Evolutionary conservation across 2,329 filamentous ascomycete species (phyloP), one percentile per base, ranked within the genome.

Genomic region (Amylocarpus encephaloides): DNA sequence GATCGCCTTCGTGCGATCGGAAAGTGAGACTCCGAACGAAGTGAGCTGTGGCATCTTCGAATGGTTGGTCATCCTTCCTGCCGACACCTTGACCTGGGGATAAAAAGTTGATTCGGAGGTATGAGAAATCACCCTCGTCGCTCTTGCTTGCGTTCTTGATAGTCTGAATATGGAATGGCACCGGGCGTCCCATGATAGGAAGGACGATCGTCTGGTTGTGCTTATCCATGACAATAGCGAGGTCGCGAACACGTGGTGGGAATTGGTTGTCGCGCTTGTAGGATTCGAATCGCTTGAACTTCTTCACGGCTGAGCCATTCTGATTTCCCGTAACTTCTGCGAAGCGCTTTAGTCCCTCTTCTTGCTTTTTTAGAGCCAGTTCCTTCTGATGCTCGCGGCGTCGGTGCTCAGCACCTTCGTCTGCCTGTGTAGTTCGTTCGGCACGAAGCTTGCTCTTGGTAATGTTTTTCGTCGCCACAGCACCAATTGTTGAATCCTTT

Each of bases 91-190:
- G 93, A 44, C 93, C 93, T 6, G 94, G 93, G 2, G 92, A 96
- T 11, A 98, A 76, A 67, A 98, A 95, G 72, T 98, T 98, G 75
- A 98, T 92, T 57, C 94, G 85, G 32, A 98, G 75, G 66, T 93
- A 97, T 0, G 90, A 86, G 71, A 89, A 96, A 56, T 95, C 91
- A 43, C 88, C 88, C 68, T 98, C 93, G 57, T 95, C 91, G 59
- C 89, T 97, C 70, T 95, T 95, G 72, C 92, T 97, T 18, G 92
- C 93, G 66, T 97, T 98, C 71, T 98, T 98, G 77, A 98, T 95
- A 2, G 94, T 97, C 68, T 84, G 85, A 62, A 98, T 97, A 68
- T 98, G 94, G 74, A 97, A 98, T 0, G 93, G 93, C 22, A 98
- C 93, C 0, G 93, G 92, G 6, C 94, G 83, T 39, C 93, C 93